Base-by-base conservation (phyloP, 192 early-diverging fungal genomes). In the Linderina pennispora region DNA sequence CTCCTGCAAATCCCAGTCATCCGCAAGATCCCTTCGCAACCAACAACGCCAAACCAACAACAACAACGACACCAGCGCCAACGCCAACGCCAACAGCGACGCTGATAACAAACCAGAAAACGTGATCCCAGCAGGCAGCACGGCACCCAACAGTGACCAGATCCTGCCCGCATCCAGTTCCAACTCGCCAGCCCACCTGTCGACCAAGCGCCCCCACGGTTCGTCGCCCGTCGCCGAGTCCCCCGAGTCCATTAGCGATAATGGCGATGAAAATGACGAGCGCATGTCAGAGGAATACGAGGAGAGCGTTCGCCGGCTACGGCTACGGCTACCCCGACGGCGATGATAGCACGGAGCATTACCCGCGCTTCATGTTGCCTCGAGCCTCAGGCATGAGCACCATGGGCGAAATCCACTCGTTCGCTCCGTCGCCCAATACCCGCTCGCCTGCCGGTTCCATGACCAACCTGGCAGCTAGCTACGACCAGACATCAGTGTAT, bases 331-430 rank as follows among this genome's bases (percentile, higher is more conserved):
- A 31, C 28, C 28, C 28, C 11, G 5, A 31, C 11, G 6, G 5
- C 6, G 28, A 31, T 5, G 28, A 31, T 20, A 20, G 6, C 22
- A 31, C 39, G 11, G 15, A 26, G 7, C 58, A 38, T 10, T 53
- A 60, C 34, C 58, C 65, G 16, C 57, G 65, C 18, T 68, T 48
- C 32, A 68, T 68, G 65, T 25, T 68, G 17, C 65, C 65, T 6
- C 53, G 53, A 10, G 49, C 65, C n/a, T 61, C 65, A 2, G 65
- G 65, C 8, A 32, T 68, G 49, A 68, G 65, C 40, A 68, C 65
- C 33, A 68, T 68, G 65, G 65, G 65, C 14, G 65, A 68, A 43
- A 68, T 68, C 18, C 65, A 68, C n/a, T 54, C 65, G 1, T 38
- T 68, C 17, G 47, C 42, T 22, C 53, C 48, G 10, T 43, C 58